Base-by-base conservation (phyloP, 345 rosid species). In the Hibiscus syriacus region DNA sequence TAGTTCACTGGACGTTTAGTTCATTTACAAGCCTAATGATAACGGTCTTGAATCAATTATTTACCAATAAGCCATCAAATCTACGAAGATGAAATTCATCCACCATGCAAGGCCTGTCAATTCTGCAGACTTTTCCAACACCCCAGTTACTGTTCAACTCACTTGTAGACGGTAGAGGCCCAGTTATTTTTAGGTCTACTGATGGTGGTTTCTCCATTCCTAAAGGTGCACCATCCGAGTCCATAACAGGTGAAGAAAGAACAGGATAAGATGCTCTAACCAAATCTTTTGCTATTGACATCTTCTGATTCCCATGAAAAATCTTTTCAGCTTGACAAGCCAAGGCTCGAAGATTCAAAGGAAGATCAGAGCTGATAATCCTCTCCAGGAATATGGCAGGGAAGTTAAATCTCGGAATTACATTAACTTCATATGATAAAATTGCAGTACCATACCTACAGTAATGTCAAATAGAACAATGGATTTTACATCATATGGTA, bases 51-150 rank as follows among this genome's bases (percentile, higher is more conserved):
- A 74, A 73, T 64, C 74, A 72, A 45, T 64, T 64, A 74, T 64
- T 81, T 86, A 90, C 98, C 92, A 93, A 75, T 66, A 89, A 78
- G 69, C 96, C 98, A 80, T 93, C 98, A 76, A 82, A 88, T 85
- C 97, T 85, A 72, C 97, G 96, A 68, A 93, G 92, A 84, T 93
- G 97, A 73, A 93, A 96, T 80, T 93, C 98, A 71, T 93, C 99
- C 69, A 87, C 97, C 58, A 80, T 64, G 75, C 90, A 87, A 64
- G 88, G 95, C 81, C 73, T 84, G 70, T 89, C 88, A 54, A 90
- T 88, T 64, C 80, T 76, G 83, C 97, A 89, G 69, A 73, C 89
- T 82, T 90, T 86, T 72, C 96, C 96, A 76, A 84, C 71, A 0
- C 96, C 92, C 99, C 99, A 90, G 41, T 63, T 90, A 64, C 75